Percentiles rank a stretch among this genome's conserved stretches.
These are phyloP conservation scores for Auricularia sp. DNA, from an alignment of 768 basidiomycete genomes.

Conservation along the genomic window DNA sequence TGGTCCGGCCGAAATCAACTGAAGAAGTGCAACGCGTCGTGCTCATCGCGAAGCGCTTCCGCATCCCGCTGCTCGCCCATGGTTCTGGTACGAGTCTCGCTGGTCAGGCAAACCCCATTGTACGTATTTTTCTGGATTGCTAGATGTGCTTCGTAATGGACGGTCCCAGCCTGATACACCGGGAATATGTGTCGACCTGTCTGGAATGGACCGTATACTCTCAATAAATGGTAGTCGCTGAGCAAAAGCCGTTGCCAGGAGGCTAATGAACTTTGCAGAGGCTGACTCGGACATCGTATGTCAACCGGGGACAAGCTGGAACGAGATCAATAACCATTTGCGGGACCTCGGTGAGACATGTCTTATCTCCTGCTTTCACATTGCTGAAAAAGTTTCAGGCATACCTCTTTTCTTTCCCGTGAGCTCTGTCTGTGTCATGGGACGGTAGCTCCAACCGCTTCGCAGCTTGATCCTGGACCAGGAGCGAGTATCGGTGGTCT, in stretches of 20 bases:
- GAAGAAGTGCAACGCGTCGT: slow-evolving; percentile 78
- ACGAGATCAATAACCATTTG: slow-evolving; percentile 59
- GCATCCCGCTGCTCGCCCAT: slow-evolving; percentile 69
- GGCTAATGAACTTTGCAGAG: slow-evolving; percentile 27
- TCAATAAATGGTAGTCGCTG: slow-evolving; percentile 48
- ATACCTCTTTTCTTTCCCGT: slow-evolving; percentile 82
- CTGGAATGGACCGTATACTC: slow-evolving; percentile 68
- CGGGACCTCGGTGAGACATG: slow-evolving; percentile 40
- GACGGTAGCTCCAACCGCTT: neutral
- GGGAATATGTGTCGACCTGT: slow-evolving; percentile 74
- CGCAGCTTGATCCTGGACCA: slow-evolving; percentile 64
- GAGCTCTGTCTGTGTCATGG: slow-evolving; percentile 10
- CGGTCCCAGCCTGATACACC: slow-evolving; percentile 16
- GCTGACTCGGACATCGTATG: slow-evolving; percentile 64
- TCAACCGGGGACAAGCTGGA: slow-evolving; percentile 64
- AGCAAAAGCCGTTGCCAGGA: neutral
- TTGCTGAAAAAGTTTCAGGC: slow-evolving; percentile 24
- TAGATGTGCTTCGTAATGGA: neutral
- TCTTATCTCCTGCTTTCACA: neutral
- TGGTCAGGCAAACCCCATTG: slow-evolving; percentile 34
- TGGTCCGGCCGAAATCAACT: slow-evolving; percentile 57
- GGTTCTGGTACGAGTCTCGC: slow-evolving; percentile 77
- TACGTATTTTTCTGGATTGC: neutral
- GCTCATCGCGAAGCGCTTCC: slow-evolving; percentile 60
- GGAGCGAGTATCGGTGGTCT: slow-evolving; percentile 80